These are phyloP conservation scores for Centella asiatica DNA, from an alignment of 129 eudicot species.

Conservation along the genomic window DNA sequence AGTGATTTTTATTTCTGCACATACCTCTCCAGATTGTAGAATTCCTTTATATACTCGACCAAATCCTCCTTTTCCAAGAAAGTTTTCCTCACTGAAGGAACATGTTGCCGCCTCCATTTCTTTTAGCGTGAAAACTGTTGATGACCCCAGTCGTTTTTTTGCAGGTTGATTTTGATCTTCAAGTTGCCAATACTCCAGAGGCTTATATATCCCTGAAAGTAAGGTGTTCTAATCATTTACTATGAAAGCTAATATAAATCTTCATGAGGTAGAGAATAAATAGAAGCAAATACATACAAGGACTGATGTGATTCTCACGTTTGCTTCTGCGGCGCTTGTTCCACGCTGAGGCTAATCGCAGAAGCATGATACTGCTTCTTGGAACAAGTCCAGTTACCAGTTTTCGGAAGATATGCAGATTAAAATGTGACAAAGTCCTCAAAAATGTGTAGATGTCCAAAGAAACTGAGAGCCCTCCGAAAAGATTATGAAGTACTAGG, in stretches of 20 bases:
- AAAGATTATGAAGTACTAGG: constrained; percentile 11
- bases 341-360: constrained; percentile 93
- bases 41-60: constrained; percentile 90
- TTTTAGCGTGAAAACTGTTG: constrained; percentile 75
- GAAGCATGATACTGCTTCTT: constrained; percentile 55
- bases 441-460: background rate
- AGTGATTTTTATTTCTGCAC: constrained; percentile 3
- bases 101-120: constrained; percentile 95
- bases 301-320: constrained; percentile 66
- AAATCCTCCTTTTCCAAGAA: constrained; percentile 93
- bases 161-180: constrained; percentile 62
- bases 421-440: background rate
- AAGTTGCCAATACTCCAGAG: constrained; percentile 75
- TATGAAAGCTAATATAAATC: background rate
- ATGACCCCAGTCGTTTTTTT: constrained; percentile 61
- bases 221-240: background rate
- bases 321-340: constrained; percentile 89
- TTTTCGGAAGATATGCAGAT: background rate
- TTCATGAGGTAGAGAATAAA: constrained; percentile 3
- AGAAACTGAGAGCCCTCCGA: constrained; percentile 8
- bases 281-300: constrained; percentile 45
- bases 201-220: constrained; percentile 76
- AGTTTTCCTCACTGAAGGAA: constrained; percentile 67
- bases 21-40: constrained; percentile 82
- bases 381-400: constrained; percentile 14